These are phyloP conservation scores for Sugiyamaella castrensis DNA, from an alignment of 1,139 yeast genomes.

Conservation along the genomic window DNA sequence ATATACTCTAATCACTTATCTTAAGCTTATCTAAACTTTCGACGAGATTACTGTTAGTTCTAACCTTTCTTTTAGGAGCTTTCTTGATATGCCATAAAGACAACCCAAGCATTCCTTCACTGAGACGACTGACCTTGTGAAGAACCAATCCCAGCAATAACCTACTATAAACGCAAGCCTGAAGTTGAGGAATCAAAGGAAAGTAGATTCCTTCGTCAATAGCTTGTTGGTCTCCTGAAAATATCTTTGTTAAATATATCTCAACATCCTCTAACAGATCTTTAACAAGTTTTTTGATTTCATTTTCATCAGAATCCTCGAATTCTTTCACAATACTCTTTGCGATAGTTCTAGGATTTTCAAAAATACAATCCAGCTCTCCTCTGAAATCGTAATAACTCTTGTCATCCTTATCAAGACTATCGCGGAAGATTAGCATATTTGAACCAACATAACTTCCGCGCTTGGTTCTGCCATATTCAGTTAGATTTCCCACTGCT, in stretches of 20 bases:
- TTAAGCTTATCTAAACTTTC: not conserved
- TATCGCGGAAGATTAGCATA: slow-evolving; percentile 9
- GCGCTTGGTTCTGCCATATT: slow-evolving; percentile 8
- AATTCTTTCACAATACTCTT: slow-evolving; percentile 11
- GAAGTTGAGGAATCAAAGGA: slow-evolving; percentile 14
- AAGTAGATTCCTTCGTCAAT: not conserved
- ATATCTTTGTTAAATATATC: not conserved
- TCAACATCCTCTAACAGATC: not conserved
- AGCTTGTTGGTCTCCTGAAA: not conserved
- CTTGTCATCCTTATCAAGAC: not conserved
- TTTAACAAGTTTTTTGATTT: no score
- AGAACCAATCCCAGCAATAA: slow-evolving; percentile 2
- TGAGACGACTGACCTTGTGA: not conserved
- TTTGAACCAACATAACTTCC: not conserved
- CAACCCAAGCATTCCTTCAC: not conserved
- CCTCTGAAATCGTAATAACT: slow-evolving; percentile 8
- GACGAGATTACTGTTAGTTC: not conserved
- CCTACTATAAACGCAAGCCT: slow-evolving; percentile 16
- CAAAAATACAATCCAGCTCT: slow-evolving; percentile 9
- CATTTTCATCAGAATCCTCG: not conserved
- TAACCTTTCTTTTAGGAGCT: not conserved
- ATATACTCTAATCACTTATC: no score
- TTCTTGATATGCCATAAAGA: slow-evolving; percentile 1
- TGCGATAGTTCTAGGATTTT: slow-evolving; percentile 3
- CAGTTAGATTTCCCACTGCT: not conserved